phyloP scores from a whole-genome alignment of 345 rosid genomes.

The Eucalyptus curtisii region DNA sequence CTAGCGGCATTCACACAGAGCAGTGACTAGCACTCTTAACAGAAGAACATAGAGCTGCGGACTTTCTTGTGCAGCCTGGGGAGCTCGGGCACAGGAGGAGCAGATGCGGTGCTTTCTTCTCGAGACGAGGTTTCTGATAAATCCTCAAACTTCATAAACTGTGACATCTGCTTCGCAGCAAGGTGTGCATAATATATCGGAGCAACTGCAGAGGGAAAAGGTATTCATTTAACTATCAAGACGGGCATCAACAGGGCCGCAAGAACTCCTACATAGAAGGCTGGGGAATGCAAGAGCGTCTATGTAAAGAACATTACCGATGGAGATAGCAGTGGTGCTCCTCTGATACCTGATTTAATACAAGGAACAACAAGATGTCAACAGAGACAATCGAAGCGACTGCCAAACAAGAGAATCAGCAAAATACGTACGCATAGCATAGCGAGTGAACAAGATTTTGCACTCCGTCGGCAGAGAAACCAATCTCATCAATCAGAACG shows the following conservation, averaged over 20 bases:
- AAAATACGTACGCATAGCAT: slow-evolving; percentile 63
- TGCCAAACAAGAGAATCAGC: neutral
- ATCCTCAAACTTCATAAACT: slow-evolving; percentile 64
- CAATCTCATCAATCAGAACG: slow-evolving; percentile 78
- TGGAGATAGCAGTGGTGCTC: slow-evolving; percentile 69
- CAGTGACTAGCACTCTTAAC: slow-evolving; percentile 24
- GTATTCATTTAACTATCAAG: neutral
- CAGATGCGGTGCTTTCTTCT: slow-evolving; percentile 6
- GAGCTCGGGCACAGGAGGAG: slow-evolving; percentile 32
- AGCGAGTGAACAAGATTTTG: slow-evolving; percentile 63
- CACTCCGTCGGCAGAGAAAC: slow-evolving; percentile 56
- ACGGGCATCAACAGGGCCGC: neutral
- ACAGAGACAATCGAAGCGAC: neutral
- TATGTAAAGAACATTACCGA: slow-evolving; percentile 26
- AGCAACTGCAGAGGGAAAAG: slow-evolving; percentile 43
- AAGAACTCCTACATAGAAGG: neutral
- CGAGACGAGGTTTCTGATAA: slow-evolving; percentile 34
- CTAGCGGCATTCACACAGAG: neutral
- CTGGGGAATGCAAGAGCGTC: neutral
- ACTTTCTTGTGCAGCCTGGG: slow-evolving; percentile 50
- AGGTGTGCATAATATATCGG: slow-evolving; percentile 88
- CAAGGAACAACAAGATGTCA: neutral
- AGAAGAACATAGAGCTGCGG: slow-evolving; percentile 74
- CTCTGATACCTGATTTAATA: slow-evolving; percentile 48
- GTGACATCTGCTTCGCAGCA: slow-evolving; percentile 66